Base-by-base conservation (phyloP, 1,284 basidiomycete species). In the Ceratobasidium theobromae region DNA sequence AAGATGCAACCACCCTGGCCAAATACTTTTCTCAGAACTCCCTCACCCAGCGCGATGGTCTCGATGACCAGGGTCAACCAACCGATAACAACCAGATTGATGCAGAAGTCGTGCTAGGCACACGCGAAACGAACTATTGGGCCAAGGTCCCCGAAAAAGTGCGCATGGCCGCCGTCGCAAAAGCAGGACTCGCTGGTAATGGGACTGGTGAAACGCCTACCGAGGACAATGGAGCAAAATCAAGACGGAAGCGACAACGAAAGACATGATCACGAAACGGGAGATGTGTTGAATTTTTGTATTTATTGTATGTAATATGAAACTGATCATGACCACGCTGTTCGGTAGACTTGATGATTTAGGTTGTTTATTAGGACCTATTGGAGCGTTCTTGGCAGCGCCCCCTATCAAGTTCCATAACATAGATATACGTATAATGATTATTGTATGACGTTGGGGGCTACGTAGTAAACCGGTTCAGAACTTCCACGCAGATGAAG, bases 91-190 rank as follows among this genome's bases (percentile, higher is more conserved):
- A 30, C 35, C 68, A 76, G 0, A 80, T 89, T 12, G 53, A 67
- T 14, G 70, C 81, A 40, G 88, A 89, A 71, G 62, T 85, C 28
- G 81, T 91, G 0, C 73, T 76, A 8, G 88, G 87, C 1, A 83
- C 77, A 72, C 78, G 80, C 57, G 89, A 91, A 71, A 82, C 81
- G 68, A 65, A 91, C 18, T 92, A 91, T 71, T 92, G 89, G 89
- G 81, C 84, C 65, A 86, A 86, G 70, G 83, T 91, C 0, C 89
- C 89, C 0, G 82, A 86, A 71, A 90, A 87, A 72, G 79, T 90
- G 16, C 78, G 85, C 23, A 73, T 76, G 53, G 80, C 83, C 70
- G 88, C 88, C 0, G 82, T 90, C 27, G 78, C 79, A 57, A 83
- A 80, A 72, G 67, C 45, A 8, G 51, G 48, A 41, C 12, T 46